Conservation (phyloP, 345 rosid species). For the Arabis hirsuta region DNA sequence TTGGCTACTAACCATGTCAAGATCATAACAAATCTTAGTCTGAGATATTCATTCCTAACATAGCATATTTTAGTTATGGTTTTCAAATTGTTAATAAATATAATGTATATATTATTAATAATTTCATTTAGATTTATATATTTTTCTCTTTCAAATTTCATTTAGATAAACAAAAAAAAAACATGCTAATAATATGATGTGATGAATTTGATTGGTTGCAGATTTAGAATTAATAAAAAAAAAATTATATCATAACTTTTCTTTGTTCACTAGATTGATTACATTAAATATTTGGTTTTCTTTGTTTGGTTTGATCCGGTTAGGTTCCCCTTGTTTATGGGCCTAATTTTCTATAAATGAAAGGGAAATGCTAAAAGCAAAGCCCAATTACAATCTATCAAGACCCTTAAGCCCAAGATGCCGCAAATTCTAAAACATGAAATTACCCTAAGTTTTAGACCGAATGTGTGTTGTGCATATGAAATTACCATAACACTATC, state of each 20-base stretch:
- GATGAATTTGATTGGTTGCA: not conserved
- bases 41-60: not conserved
- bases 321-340: not conserved
- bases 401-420: not conserved
- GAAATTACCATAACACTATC: not conserved
- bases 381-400: not conserved
- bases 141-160: no score
- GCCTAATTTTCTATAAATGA: not conserved
- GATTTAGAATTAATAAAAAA: no score
- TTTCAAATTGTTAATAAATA: not conserved
- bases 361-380: not conserved
- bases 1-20: constrained; percentile 5
- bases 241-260: no score
- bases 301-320: constrained; percentile 14
- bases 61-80: not conserved
- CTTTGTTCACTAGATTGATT: not conserved
- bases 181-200: not conserved
- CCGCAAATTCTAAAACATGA: no score
- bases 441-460: no score
- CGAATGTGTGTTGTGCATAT: no score
- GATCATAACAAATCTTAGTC: not conserved
- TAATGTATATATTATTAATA: not conserved
- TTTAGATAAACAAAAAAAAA: no score
- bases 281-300: constrained; percentile 1
- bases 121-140: no score